Percentiles rank a stretch among this genome's conserved stretches.
These are phyloP conservation scores for Aureobasidium leucospermi DNA, from an alignment of 2,329 filamentous ascomycete genomes.

Conservation along the genomic window DNA sequence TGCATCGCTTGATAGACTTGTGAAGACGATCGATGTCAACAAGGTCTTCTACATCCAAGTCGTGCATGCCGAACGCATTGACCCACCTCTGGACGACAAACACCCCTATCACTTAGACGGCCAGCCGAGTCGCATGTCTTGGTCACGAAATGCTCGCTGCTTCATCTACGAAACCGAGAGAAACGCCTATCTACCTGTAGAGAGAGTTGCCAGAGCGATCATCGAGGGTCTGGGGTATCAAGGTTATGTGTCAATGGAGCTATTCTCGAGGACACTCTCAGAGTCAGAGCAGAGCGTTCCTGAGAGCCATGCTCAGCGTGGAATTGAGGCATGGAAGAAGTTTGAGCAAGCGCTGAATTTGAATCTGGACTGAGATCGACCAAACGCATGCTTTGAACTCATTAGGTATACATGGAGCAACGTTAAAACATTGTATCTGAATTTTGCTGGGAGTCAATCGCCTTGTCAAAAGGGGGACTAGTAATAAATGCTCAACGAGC, in stretches of 20 bases:
- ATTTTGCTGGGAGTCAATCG: too few relatives aligned
- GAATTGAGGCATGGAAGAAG: constrained; percentile 45
- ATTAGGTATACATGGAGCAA: too few relatives aligned
- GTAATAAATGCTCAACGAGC: too few relatives aligned
- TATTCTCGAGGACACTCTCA: constrained; percentile 57
- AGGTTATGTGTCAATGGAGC: constrained; percentile 65
- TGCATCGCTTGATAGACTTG: constrained; percentile 48
- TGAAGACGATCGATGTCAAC: constrained; percentile 48
- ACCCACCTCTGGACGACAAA: constrained; percentile 45
- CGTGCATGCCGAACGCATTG: constrained; percentile 62
- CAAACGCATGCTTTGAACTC: too few relatives aligned
- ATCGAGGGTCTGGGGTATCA: constrained; percentile 57
- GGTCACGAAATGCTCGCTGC: constrained; percentile 63
- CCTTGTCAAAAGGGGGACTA: too few relatives aligned
- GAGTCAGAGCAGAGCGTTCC: constrained; percentile 47
- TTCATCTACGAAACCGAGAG: constrained; percentile 55
- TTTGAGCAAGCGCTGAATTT: background rate
- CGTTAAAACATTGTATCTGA: too few relatives aligned
- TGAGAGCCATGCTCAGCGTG: constrained; percentile 47
- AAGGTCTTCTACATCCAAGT: constrained; percentile 73
- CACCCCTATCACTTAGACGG: constrained; percentile 50
- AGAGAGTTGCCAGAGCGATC: constrained; percentile 53
- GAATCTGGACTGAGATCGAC: background rate
- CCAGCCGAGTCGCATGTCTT: constrained; percentile 62
- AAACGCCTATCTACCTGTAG: constrained; percentile 62